Evolutionary conservation across 805 yeast species (phyloP), one percentile per base, ranked within the genome.

Genomic region (Metschnikowia sp.): DNA sequence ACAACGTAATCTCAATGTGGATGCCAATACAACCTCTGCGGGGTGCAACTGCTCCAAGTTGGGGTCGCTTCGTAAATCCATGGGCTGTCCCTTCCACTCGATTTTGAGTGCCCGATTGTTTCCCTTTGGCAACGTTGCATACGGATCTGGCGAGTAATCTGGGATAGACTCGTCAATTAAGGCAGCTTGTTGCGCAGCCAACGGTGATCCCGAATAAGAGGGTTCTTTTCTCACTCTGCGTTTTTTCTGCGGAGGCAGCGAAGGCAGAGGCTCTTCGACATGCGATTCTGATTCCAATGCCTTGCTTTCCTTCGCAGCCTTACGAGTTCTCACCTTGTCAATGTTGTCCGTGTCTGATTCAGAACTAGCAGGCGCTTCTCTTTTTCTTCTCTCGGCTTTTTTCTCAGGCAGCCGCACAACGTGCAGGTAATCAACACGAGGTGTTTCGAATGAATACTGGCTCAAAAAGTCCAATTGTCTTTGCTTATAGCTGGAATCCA

Each of bases 61-160:
- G 18, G 96, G 95, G 66, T 94, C 98, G 31, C 67, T 59, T 13
- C 84, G 75, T 47, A 92, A 76, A 65, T 88, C 95, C 97, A 92
- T 90, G 33, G 97, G 96, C 58, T 90, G 96, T 10, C 98, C 99
- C 70, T 91, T 92, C 99, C 99, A 92, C 65, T 92, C 98, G 32
- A 95, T 87, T 62, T 85, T 85, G 57, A 91, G 74, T 54, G 88
- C 82, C 69, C 85, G 83, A 47, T 77, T 70, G 59, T 82, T 83
- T 40, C 62, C 64, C 53, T 73, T 80, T 57, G 96, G 95, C 52
- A 91, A 72, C 1, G 86, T 74, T 3, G 49, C 42, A 2, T 73
- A 59, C 11, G 80, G 55, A 15, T 86, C 74, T 3, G 97, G 97
- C n/a, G 88, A 82, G 66, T 76, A 89, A 65, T 90, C 96, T 33